A percentile compares a stretch with the other conserved stretches of the same genome.
These are phyloP conservation scores for Massarina eburnea DNA, from an alignment of 2,329 filamentous ascomycete genomes.

Conservation along the genomic window DNA sequence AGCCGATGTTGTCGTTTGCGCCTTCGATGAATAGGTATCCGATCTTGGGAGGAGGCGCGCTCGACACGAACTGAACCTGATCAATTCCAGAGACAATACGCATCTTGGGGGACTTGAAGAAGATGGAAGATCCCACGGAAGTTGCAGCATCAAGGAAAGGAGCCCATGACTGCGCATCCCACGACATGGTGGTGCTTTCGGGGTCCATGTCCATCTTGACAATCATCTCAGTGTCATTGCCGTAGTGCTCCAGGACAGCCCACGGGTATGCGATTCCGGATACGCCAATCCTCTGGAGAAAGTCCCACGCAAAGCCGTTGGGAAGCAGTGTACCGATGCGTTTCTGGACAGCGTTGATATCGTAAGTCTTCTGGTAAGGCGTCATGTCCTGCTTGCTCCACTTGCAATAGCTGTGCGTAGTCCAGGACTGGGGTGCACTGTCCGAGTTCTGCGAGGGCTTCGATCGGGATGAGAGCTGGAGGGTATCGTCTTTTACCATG, in stretches of 20 bases:
- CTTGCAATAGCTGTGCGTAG: conserved; percentile 33
- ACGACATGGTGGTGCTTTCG: conserved; percentile 14
- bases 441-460: conserved; percentile 9
- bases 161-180: conserved; percentile 42
- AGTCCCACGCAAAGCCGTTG: conserved; percentile 42
- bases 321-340: conserved; percentile 31
- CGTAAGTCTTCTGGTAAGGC: conserved; percentile 12
- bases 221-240: conserved; percentile 45
- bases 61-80: conserved; percentile 25
- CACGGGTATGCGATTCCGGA: conserved; percentile 48
- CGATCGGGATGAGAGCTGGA: conserved; percentile 41
- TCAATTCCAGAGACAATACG: conserved; percentile 43
- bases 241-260: conserved; percentile 44
- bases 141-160: conserved; percentile 48
- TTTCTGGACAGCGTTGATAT: conserved; percentile 26
- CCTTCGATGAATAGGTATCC: conserved; percentile 41
- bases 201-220: conserved; percentile 43
- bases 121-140: conserved; percentile 47
- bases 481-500: conserved; percentile 29
- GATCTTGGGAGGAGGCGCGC: conserved; percentile 30
- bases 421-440: conserved; percentile 28
- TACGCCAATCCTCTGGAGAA: conserved; percentile 45
- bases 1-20: conserved; percentile 21
- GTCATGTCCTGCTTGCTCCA: conserved; percentile 14
- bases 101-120: conserved; percentile 40